Conservation (phyloP, 108 stramenopile species). For the Nannochloropsis salina region DNA sequence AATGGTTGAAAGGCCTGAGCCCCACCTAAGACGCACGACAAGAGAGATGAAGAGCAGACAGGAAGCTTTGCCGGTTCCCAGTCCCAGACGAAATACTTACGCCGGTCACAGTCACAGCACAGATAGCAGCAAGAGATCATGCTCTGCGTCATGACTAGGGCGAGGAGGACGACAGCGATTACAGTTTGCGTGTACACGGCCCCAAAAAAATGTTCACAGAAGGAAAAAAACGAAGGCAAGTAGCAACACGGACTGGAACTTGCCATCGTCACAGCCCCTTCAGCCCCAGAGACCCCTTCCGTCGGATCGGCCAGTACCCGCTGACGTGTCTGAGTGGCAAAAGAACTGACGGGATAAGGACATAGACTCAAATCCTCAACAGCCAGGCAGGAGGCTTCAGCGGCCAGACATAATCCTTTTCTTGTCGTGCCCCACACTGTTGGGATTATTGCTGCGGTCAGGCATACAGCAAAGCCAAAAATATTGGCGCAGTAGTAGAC, state of each 20-base stretch:
- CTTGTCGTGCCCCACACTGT: not conserved
- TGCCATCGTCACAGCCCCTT: not conserved
- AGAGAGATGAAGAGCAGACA: not conserved
- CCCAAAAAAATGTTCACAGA: not conserved
- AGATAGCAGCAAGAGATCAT: conserved; percentile 11
- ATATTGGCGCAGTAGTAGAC: conserved; percentile 12
- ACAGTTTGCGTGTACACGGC: not conserved
- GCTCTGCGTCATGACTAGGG: conserved; percentile 3
- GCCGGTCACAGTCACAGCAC: not conserved
- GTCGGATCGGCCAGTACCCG: not conserved
- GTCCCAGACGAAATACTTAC: not conserved
- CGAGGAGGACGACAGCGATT: not conserved
- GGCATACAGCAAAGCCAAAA: conserved; percentile 5
- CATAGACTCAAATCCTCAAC: not conserved
- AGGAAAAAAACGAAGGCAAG: not conserved
- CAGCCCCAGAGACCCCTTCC: not conserved
- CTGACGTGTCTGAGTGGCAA: not conserved
- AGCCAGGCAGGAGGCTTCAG: not conserved
- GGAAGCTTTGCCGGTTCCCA: not conserved
- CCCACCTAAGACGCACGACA: not conserved
- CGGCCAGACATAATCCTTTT: not conserved
- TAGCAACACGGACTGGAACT: conserved; percentile 8
- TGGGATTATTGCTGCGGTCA: not conserved
- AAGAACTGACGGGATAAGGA: not conserved
- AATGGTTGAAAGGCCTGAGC: too few species aligned